Base-by-base conservation (phyloP, 805 yeast genomes). In the Lachancea dasiensis region DNA sequence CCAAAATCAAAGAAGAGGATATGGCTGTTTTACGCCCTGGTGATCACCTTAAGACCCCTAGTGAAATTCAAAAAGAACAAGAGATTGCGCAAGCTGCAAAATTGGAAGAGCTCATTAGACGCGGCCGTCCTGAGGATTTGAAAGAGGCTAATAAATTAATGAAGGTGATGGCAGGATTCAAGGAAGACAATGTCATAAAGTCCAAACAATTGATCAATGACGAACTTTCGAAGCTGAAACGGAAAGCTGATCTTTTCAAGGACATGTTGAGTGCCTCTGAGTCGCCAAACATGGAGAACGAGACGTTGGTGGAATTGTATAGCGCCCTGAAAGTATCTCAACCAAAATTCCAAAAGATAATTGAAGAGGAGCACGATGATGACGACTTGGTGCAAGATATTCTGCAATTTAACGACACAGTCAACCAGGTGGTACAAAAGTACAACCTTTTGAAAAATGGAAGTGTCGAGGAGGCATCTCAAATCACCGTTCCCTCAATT, bases 91-190 rank as follows among this genome's bases (percentile, higher is more conserved):
- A 89, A 56, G 75, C 85, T 46, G 97, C 98, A 13, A 92, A 92
- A 64, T 73, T 92, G 47, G 98, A 92, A 64, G 98, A 92, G 61
- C 72, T 92, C 45, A 84, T 92, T 45, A 79, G 97, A 64, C 75
- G 97, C 52, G 98, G 97, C 28, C 82, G 85, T 60, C 97, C 98
- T 5, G 84, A 81, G 46, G 99, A 92, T 64, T 73, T 92, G 55
- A 85, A 81, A 51, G 98, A 92, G 62, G 99, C 99, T 30, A 92
- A 92, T 62, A 86, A 84, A 50, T 72, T 92, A 61, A 92, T 92
- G 98, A 87, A 90, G 60, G 78, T 92, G 49, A 87, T 92, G 96
- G 95, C 97, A 4, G 99, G 99, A 5, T 92, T 86, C 68, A 84
- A 84, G 60, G 86, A 84, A 52, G 95, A 87, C 58, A 76, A 79